These are phyloP conservation scores for Paramyrothecium roridum DNA, from an alignment of 2,329 filamentous ascomycete genomes.

Conservation along the genomic window DNA sequence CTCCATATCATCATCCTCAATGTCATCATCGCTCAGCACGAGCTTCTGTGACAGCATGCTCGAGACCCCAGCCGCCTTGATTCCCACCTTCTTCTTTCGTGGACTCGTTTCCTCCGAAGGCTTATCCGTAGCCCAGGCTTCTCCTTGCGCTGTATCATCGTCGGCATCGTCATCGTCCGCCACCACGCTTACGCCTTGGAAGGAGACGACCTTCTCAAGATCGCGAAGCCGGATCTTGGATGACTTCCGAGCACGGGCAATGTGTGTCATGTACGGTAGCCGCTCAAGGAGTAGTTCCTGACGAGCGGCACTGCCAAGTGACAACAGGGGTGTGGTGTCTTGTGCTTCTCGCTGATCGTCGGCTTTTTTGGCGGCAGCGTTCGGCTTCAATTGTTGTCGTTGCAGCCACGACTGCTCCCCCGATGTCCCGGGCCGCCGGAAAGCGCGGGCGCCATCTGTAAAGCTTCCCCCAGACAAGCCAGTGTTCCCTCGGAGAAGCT, in stretches of 20 bases:
- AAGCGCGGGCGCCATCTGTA: conserved; percentile 45
- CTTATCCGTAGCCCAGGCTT: conserved; percentile 61
- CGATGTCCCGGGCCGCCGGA: conserved; percentile 37
- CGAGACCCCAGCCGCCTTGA: conserved; percentile 32
- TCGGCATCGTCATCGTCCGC: conserved; percentile 46
- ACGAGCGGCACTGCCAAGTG: conserved; percentile 63
- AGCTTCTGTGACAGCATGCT: conserved; percentile 59
- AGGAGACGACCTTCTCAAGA: conserved; percentile 66
- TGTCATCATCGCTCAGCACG: conserved; percentile 79
- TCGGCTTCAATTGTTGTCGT: conserved; percentile 22
- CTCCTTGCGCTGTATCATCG: conserved; percentile 37
- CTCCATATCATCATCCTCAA: conserved; percentile 55
- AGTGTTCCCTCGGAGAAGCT: conserved; percentile 54
- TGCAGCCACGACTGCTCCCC: conserved; percentile 31
- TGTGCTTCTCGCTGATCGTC: conserved; percentile 13
- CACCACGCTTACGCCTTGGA: conserved; percentile 54
- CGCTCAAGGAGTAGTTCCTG: conserved; percentile 79
- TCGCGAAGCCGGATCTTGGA: conserved; percentile 45
- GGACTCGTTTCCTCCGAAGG: conserved; percentile 52
- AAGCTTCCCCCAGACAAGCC: conserved; percentile 31
- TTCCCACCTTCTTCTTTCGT: conserved; percentile 40
- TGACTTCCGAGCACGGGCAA: conserved; percentile 46
- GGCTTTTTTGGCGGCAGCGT: conserved; percentile 8
- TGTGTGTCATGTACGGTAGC: conserved; percentile 78
- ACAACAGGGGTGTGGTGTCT: conserved; percentile 41